Base-by-base conservation (phyloP, 2,329 filamentous ascomycete species). In the Beauveria pseudobassiana region DNA sequence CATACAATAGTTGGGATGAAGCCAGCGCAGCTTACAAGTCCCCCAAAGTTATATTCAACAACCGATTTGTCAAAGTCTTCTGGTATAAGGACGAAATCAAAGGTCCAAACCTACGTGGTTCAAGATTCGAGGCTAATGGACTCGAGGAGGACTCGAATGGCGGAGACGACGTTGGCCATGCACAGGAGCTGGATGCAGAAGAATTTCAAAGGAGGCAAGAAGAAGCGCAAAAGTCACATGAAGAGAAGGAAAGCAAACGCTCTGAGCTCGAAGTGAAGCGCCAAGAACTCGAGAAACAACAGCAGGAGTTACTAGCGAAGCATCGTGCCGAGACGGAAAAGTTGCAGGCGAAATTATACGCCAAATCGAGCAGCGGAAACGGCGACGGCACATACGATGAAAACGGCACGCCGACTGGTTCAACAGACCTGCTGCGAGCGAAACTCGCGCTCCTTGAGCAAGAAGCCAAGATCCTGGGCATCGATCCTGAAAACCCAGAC, bases 1-100 rank as follows among this genome's bases (percentile, higher is more conserved):
- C 65, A 88, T 95, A 82, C 67, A 81, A 85, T 56, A 80, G 79
- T 48, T 89, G 87, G 81, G 80, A 80, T 7, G 75, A 84, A 16
- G 90, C 90, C 16, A 83, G 86, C 63, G 82, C 83, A 18, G 90
- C 90, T 2, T 91, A 90, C 71, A 81, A 82, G 52, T 92, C 88
- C 9, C 90, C 90, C 0, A 91, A 91, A 69, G 87, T 87, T 52
- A 87, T 95, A 50, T 95, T 93, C 69, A 88, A 93, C 68, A 95
- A 93, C 67, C 81, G 90, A 12, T 95, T 95, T 67, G 90, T 95
- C 54, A 93, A 91, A 68, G 87, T 93, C 0, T 92, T 88, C 68
- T 93, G 90, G 90, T 82, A 85, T 69, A 87, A 85, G 67, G 80
- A 82, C 6, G 79, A 81, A 28, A 73, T 75, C 18, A 75, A 79